Evolutionary conservation across 805 yeast species (phyloP).

Genomic region (Hanseniaspora vineae): DNA sequence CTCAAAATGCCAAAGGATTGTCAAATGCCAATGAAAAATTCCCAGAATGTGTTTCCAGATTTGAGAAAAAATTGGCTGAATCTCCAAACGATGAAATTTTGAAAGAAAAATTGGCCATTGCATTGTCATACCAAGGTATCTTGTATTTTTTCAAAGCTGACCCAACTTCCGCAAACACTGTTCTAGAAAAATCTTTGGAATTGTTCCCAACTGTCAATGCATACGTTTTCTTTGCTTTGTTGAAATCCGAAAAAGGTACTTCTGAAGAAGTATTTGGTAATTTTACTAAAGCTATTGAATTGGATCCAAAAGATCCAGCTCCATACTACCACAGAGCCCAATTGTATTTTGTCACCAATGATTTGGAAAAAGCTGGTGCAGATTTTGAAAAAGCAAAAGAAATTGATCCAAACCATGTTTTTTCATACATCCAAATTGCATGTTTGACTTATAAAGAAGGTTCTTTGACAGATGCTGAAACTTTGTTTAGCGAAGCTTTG

Average conservation of each 20-base stretch:
- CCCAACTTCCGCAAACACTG: conserved; percentile 41
- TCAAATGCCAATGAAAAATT: conserved; percentile 28
- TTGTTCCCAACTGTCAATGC: conserved; percentile 70
- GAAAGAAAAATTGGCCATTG: conserved; percentile 43
- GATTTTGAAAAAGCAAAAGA: conserved; percentile 69
- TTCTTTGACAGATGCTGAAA: conserved; percentile 43
- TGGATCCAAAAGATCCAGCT: conserved; percentile 66
- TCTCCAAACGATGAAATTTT: conserved; percentile 15
- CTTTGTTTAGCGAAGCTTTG: conserved; percentile 55
- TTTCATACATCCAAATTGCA: conserved; percentile 83
- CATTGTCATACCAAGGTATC: conserved; percentile 74
- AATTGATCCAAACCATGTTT: conserved; percentile 62
- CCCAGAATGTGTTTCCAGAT: conserved; percentile 44
- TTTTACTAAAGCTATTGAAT: conserved; percentile 56
- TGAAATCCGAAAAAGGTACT: conserved; percentile 74
- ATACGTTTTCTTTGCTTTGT: conserved; percentile 67
- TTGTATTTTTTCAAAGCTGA: conserved; percentile 73
- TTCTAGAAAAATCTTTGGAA: conserved; percentile 39
- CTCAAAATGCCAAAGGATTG: conserved; percentile 29
- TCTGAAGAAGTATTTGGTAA: conserved; percentile 37
- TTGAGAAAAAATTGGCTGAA: conserved; percentile 17
- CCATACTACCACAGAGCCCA: conserved; percentile 92
- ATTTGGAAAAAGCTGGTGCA: conserved; percentile 55
- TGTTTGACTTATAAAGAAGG: conserved; percentile 81
- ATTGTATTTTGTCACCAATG: conserved; percentile 68